phyloP scores from a whole-genome alignment of 805 yeast genomes.

The Teunomyces panamensis region DNA sequence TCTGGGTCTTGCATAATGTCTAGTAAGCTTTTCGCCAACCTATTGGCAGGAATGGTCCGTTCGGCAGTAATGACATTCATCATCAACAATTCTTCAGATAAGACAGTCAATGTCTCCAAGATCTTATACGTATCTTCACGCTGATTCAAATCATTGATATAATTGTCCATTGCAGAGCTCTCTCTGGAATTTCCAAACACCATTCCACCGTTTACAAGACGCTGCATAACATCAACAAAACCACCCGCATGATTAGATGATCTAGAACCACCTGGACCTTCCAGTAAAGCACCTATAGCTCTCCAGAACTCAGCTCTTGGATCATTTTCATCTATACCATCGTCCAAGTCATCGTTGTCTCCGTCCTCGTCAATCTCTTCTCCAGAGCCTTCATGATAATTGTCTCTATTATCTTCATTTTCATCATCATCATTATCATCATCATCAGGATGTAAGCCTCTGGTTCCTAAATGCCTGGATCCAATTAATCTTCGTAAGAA shows the following conservation, averaged over 20 bases:
- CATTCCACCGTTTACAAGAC: slow-evolving; percentile 28
- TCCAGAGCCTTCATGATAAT: slow-evolving; percentile 2
- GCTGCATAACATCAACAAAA: slow-evolving; percentile 32
- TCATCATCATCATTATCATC: slow-evolving; percentile 8
- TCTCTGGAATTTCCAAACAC: slow-evolving; percentile 19
- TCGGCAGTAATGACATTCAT: slow-evolving; percentile 63
- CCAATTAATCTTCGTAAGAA: slow-evolving; percentile 20
- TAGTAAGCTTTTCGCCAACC: slow-evolving; percentile 53
- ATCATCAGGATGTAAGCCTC: slow-evolving; percentile 4
- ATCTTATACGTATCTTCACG: slow-evolving; percentile 59
- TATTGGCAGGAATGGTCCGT: slow-evolving; percentile 58
- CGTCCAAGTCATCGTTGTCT: slow-evolving; percentile 11
- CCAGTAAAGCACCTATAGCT: slow-evolving; percentile 22
- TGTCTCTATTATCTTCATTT: slow-evolving; percentile 8
- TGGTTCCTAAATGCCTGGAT: slow-evolving; percentile 8
- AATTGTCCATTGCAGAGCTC: slow-evolving; percentile 27
- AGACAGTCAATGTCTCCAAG: slow-evolving; percentile 61
- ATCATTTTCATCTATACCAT: slow-evolving; percentile 13
- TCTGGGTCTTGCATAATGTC: slow-evolving; percentile 54
- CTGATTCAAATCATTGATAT: slow-evolving; percentile 37
- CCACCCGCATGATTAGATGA: slow-evolving; percentile 8
- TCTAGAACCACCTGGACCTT: slow-evolving; percentile 5
- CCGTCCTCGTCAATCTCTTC: slow-evolving; percentile 11
- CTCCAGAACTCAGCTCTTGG: slow-evolving; percentile 24
- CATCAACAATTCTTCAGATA: slow-evolving; percentile 65